These are phyloP conservation scores for Zymoseptoria crescenta DNA, from an alignment of 2,329 filamentous ascomycete species.

Conservation along the genomic window DNA sequence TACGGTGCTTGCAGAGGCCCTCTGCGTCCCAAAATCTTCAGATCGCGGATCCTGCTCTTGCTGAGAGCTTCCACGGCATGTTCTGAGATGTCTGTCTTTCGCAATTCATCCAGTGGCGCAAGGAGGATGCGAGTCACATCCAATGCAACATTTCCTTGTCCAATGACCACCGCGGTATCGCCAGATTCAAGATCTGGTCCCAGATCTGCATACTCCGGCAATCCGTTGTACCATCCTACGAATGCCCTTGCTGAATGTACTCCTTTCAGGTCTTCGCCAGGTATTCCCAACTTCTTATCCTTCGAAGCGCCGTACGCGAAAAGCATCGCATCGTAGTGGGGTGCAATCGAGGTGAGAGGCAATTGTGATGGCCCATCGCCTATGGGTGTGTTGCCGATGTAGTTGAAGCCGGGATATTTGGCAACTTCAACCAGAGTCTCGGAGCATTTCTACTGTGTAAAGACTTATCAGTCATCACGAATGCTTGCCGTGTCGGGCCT, in stretches of 20 bases:
- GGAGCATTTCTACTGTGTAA: slow-evolving; percentile 68
- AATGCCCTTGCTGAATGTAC: slow-evolving; percentile 87
- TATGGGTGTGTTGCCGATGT: slow-evolving; percentile 81
- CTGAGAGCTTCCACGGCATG: slow-evolving; percentile 68
- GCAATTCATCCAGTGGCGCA: slow-evolving; percentile 62
- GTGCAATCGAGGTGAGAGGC: slow-evolving; percentile 59
- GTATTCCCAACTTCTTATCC: slow-evolving; percentile 70
- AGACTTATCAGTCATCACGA: slow-evolving; percentile 16
- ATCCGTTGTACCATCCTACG: slow-evolving; percentile 97
- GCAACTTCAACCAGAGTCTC: slow-evolving; percentile 90
- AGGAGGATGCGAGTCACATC: slow-evolving; percentile 87
- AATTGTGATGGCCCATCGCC: slow-evolving; percentile 50
- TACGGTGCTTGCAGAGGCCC: slow-evolving; percentile 81
- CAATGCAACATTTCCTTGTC: slow-evolving; percentile 91
- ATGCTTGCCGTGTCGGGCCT: neutral
- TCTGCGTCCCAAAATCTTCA: slow-evolving; percentile 80
- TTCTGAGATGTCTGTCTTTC: slow-evolving; percentile 81
- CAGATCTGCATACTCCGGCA: slow-evolving; percentile 70
- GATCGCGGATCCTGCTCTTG: slow-evolving; percentile 65
- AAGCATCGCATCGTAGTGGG: slow-evolving; percentile 84
- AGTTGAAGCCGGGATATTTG: slow-evolving; percentile 71
- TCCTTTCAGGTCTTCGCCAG: slow-evolving; percentile 68
- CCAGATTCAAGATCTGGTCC: slow-evolving; percentile 65
- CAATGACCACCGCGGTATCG: slow-evolving; percentile 80
- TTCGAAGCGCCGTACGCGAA: slow-evolving; percentile 88